phyloP scores from a whole-genome alignment of 2,329 filamentous ascomycete species.

The Penicillium verrucosum region DNA sequence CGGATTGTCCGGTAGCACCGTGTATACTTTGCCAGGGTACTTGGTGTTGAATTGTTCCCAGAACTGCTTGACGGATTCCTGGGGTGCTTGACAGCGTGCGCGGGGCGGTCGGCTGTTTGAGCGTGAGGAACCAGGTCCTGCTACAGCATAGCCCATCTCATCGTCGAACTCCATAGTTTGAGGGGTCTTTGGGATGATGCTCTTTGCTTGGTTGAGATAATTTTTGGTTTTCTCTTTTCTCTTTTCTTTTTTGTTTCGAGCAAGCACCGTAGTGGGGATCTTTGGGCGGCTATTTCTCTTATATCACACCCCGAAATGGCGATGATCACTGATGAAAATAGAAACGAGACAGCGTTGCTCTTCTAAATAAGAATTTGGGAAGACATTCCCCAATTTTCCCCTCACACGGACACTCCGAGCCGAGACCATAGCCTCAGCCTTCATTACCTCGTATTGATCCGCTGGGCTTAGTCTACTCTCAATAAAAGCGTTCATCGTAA shows the following conservation, averaged over 20 bases:
- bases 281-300: neutral
- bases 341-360: neutral
- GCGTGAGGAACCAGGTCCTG: slow-evolving; percentile 30
- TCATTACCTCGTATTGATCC: slow-evolving; percentile 1
- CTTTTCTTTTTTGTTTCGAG: neutral
- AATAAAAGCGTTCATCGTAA: slow-evolving; percentile 12
- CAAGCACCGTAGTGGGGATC: neutral
- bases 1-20: slow-evolving; percentile 65
- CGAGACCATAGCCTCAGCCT: slow-evolving; percentile 3
- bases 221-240: neutral
- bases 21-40: slow-evolving; percentile 68
- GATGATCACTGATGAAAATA: neutral
- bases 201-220: neutral
- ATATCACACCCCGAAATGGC: neutral
- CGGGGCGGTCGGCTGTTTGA: slow-evolving; percentile 35
- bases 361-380: neutral
- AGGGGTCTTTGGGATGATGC: neutral
- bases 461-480: neutral
- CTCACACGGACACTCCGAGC: slow-evolving; percentile 10
- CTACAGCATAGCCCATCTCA: slow-evolving; percentile 25
- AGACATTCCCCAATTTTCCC: neutral
- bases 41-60: slow-evolving; percentile 71
- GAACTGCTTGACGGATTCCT: slow-evolving; percentile 67
- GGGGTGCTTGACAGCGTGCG: slow-evolving; percentile 57
- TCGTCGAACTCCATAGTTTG: slow-evolving; percentile 30